Percentiles rank a stretch among this genome's conserved stretches.
Evolutionary conservation across 805 yeast genomes (phyloP).

Genomic region (Zygoascus ofunaensis): DNA sequence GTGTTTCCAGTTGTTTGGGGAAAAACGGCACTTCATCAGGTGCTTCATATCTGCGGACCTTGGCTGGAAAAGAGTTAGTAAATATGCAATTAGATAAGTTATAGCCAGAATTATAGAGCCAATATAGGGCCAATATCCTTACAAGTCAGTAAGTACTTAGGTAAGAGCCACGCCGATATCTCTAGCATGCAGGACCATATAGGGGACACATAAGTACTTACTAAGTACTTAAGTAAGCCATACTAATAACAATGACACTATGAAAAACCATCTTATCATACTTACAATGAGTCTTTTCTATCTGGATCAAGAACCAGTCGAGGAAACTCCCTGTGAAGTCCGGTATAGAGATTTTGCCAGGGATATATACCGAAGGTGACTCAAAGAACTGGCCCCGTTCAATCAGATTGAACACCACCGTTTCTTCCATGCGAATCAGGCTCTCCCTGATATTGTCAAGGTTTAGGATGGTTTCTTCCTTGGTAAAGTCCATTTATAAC

Average conservation of each 20-base stretch:
- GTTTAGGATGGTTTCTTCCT: constrained; percentile 74
- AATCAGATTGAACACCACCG: constrained; percentile 83
- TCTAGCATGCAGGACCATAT: too few relatives aligned
- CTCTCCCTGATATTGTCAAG: constrained; percentile 75
- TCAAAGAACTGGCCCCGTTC: constrained; percentile 84
- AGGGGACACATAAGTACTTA: too few relatives aligned
- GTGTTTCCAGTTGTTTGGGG: constrained; percentile 52
- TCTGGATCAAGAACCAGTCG: constrained; percentile 74
- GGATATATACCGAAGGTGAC: constrained; percentile 65
- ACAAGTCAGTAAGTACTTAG: not conserved
- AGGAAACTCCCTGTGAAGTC: constrained; percentile 71
- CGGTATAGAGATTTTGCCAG: constrained; percentile 47
- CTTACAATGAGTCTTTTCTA: constrained; percentile 54
- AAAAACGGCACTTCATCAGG: constrained; percentile 92
- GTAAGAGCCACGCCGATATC: not conserved
- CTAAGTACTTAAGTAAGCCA: too few relatives aligned
- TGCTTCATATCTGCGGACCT: constrained; percentile 80
- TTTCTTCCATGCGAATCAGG: constrained; percentile 89
- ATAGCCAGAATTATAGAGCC: too few relatives aligned
- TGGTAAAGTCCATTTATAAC: constrained; percentile 64
- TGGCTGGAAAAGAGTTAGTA: constrained; percentile 41
- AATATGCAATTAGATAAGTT: too few relatives aligned
- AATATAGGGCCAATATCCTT: too few relatives aligned
- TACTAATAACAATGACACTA: too few relatives aligned
- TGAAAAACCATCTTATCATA: too few relatives aligned